Evolutionary conservation across 1,284 basidiomycete species (phyloP).

Genomic region (Microbotryum scabiosae): DNA sequence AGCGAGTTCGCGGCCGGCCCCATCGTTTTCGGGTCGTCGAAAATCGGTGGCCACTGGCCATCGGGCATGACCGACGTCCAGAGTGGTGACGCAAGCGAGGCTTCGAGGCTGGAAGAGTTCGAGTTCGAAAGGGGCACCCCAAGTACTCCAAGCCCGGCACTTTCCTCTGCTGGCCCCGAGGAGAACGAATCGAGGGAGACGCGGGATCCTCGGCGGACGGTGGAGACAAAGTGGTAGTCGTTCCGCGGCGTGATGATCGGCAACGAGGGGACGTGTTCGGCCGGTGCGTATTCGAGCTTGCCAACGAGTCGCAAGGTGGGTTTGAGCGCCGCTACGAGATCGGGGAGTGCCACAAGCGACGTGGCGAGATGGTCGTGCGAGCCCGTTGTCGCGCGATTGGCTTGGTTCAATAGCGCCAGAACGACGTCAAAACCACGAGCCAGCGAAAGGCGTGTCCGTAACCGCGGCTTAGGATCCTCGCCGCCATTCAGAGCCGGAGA

Average conservation of each 20-base stretch:
- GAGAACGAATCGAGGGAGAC: no score
- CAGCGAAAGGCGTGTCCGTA: neutral
- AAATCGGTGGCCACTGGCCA: neutral
- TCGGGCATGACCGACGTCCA: neutral
- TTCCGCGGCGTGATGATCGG: conserved; percentile 2
- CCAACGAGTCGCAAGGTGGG: conserved; percentile 1
- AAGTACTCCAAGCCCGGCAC: no score
- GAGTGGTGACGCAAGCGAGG: neutral
- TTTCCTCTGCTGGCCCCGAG: no score
- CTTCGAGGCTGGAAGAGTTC: neutral
- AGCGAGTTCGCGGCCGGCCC: neutral
- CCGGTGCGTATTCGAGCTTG: neutral
- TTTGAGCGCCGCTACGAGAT: neutral
- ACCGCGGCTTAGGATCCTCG: neutral
- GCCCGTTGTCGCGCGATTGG: neutral
- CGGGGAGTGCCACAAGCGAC: neutral
- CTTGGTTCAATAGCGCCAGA: conserved; percentile 9
- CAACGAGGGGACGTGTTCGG: neutral
- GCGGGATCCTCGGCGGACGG: neutral
- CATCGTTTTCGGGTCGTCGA: neutral
- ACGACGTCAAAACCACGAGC: neutral
- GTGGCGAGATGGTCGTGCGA: neutral
- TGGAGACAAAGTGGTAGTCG: neutral
- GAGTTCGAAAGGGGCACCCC: no score
- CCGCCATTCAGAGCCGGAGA: neutral